Percentiles rank a stretch among this genome's conserved stretches.
phyloP scores from a whole-genome alignment of 306 rosid genomes.

The Citrullus colocynthis region DNA sequence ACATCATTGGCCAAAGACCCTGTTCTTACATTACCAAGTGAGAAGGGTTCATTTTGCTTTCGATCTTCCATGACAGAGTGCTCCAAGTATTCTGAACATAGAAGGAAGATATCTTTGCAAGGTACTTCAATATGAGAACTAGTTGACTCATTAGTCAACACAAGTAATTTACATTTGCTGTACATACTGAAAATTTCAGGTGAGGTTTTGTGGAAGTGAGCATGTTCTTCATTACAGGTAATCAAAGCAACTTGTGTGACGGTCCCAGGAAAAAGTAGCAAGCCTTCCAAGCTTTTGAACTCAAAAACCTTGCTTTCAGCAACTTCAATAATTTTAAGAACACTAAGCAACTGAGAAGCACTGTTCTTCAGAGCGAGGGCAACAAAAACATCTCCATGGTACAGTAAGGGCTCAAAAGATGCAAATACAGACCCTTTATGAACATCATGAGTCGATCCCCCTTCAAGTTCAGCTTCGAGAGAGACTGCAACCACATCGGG shows the following conservation, averaged over 20 bases:
- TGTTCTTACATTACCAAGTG: conserved; percentile 24
- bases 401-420: conserved; percentile 33
- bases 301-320: conserved; percentile 37
- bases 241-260: conserved; percentile 63
- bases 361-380: conserved; percentile 54
- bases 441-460: conserved; percentile 18
- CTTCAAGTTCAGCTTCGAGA: conserved; percentile 56
- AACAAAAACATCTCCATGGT: conserved; percentile 12
- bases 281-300: conserved; percentile 50
- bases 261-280: conserved; percentile 71
- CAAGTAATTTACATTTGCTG: conserved; percentile 43
- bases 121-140: conserved; percentile 60
- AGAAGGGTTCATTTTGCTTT: conserved; percentile 20
- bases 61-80: conserved; percentile 34
- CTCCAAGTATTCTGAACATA: conserved; percentile 41
- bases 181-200: conserved; percentile 22
- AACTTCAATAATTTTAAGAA: conserved; percentile 42
- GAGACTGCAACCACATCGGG: conserved; percentile 66
- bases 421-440: conserved; percentile 34
- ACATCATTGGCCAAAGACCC: conserved; percentile 22
- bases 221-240: conserved; percentile 34
- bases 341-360: conserved; percentile 36
- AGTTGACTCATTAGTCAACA: conserved; percentile 64
- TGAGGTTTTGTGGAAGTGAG: conserved; percentile 19
- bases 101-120: conserved; percentile 44